Evolutionary conservation across 139 green algal genomes (phyloP).

Genomic region (Axilococcus clingmanii): DNA sequence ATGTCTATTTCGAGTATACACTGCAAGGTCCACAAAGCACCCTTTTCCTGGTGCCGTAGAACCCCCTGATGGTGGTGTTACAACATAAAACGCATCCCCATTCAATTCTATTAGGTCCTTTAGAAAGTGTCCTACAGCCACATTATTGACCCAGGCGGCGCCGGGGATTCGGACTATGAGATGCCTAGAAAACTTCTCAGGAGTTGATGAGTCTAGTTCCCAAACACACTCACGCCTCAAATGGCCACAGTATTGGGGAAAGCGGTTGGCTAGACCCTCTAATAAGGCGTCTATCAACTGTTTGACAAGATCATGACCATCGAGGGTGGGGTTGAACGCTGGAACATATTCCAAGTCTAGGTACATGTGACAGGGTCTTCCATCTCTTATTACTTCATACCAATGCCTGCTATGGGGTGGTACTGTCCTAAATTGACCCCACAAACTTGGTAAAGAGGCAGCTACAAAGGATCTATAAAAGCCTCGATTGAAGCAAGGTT

Average conservation of each 20-base stretch:
- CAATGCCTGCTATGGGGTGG: conserved; percentile 22
- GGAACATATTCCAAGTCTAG: conserved; percentile 74
- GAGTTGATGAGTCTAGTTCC: conserved; percentile 61
- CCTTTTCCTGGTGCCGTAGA: background rate
- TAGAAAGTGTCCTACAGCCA: conserved; percentile 37
- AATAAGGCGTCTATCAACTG: no score
- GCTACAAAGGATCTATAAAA: conserved; percentile 35
- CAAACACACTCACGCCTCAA: conserved; percentile 24
- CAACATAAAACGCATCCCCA: conserved; percentile 17
- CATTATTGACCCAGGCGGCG: conserved; percentile 47
- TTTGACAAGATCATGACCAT: conserved; percentile 50
- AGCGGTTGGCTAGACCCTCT: no score
- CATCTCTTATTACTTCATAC: conserved; percentile 60
- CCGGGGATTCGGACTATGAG: conserved; percentile 57
- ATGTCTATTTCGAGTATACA: conserved; percentile 71
- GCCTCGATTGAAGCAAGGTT: conserved; percentile 1
- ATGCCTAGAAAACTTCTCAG: conserved; percentile 72
- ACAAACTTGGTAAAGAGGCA: conserved; percentile 23
- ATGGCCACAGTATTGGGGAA: no score
- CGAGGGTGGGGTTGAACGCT: conserved; percentile 35
- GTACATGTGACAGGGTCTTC: conserved; percentile 76
- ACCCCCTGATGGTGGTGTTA: conserved; percentile 12
- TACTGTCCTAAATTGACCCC: conserved; percentile 14
- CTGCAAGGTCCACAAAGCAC: conserved; percentile 54
- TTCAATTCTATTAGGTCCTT: conserved; percentile 12